These are phyloP conservation scores for Andrographis paniculata DNA, from an alignment of 305 asterid genomes.

Conservation along the genomic window DNA sequence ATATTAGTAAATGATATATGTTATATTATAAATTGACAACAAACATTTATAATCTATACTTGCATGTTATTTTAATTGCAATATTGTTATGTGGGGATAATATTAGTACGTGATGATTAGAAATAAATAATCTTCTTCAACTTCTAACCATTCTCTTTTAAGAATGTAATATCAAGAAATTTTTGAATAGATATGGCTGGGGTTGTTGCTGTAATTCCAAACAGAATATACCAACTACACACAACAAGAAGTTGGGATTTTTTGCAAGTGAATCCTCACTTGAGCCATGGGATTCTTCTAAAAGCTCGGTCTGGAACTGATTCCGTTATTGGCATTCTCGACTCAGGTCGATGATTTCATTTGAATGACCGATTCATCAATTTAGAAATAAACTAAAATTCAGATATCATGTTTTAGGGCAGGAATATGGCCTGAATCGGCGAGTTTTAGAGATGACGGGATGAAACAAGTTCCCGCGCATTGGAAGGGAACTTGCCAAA, in stretches of 20 bases:
- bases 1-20: too few relatives aligned
- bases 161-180: conserved; percentile 5
- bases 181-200: conserved; percentile 14
- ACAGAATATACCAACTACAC: conserved; percentile 22
- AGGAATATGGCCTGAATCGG: not conserved
- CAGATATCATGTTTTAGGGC: not conserved
- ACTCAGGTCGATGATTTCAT: conserved; percentile 16
- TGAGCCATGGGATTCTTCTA: conserved; percentile 20
- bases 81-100: too few relatives aligned
- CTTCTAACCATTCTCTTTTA: too few relatives aligned
- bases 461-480: not conserved
- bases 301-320: conserved; percentile 15
- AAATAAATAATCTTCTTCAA: too few relatives aligned
- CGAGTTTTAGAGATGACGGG: not conserved
- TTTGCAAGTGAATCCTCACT: conserved; percentile 18
- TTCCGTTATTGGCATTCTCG: conserved; percentile 23
- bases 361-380: too few relatives aligned
- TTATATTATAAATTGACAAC: too few relatives aligned
- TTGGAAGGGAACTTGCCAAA: not conserved
- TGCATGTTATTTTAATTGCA: too few relatives aligned
- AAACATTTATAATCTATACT: too few relatives aligned
- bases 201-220: conserved; percentile 22
- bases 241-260: conserved; percentile 32
- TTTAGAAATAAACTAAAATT: too few relatives aligned
- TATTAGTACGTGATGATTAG: too few relatives aligned